These are phyloP conservation scores for Selaginella tamariscina DNA, from an alignment of 75 land plant genomes.

Conservation along the genomic window DNA sequence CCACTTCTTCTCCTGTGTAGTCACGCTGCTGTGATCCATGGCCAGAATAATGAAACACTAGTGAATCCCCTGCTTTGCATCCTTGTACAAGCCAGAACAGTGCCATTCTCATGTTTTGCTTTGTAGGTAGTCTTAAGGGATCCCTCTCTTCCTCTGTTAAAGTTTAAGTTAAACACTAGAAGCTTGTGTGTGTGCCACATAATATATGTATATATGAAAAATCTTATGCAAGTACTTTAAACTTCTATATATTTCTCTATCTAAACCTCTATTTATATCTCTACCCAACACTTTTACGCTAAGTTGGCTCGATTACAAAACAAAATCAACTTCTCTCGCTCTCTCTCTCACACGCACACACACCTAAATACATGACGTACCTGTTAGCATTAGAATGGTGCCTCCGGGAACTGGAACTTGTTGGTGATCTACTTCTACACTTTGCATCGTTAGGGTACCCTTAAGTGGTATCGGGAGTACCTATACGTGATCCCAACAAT, in stretches of 20 bases:
- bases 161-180: too few relatives aligned
- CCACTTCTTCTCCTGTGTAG: constrained; percentile 58
- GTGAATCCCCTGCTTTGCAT: constrained; percentile 69
- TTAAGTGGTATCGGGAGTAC: constrained; percentile 63
- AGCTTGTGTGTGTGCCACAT: too few relatives aligned
- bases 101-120: constrained; percentile 61
- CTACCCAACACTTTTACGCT: too few relatives aligned
- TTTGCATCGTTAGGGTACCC: constrained; percentile 94
- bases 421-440: constrained; percentile 71
- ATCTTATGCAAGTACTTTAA: too few relatives aligned
- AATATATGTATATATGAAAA: too few relatives aligned
- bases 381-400: constrained; percentile 77
- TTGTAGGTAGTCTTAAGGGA: constrained; percentile 51
- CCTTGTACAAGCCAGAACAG: constrained; percentile 77
- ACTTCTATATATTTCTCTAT: too few relatives aligned
- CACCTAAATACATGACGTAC: too few relatives aligned
- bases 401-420: constrained; percentile 66
- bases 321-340: too few relatives aligned
- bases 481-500: constrained; percentile 71
- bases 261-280: too few relatives aligned
- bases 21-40: constrained; percentile 81
- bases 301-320: too few relatives aligned
- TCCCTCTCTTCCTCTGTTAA: constrained; percentile 69
- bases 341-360: too few relatives aligned
- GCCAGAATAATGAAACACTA: constrained; percentile 87